Base-by-base conservation (phyloP, 2,329 filamentous ascomycete species). In the Xylariaceae sp. region DNA sequence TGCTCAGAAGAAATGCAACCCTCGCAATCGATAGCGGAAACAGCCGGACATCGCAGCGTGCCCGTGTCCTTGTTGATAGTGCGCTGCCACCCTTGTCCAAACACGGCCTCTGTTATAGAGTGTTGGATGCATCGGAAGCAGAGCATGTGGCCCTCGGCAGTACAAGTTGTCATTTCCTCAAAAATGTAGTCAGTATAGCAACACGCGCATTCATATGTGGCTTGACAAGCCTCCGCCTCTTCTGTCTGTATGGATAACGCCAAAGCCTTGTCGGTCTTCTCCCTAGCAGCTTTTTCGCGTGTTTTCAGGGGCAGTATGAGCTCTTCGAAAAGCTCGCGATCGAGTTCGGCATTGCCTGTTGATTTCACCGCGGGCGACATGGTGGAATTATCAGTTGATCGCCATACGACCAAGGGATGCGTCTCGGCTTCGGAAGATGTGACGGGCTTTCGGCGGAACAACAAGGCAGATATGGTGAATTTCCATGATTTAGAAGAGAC, bases 41-140 rank as follows among this genome's bases (percentile, higher is more conserved):
- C 86, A 1, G 92, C 90, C n/a, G 96, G 82, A 71, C 94, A 97
- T 61, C 84, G 85, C 56, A 97, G 79, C 0, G 90, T 92, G 44
- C 89, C 89, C 44, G 80, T 84, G 60, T 86, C 81, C 34, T 84
- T 74, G 69, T 94, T 83, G 66, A 97, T 88, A 67, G 85, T 94
- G 60, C 88, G 86, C 53, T 85, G 83, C 90, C 93, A 97, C 55
- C 90, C 90, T 73, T 97, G 94, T 0, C 94, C 94, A 71, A 96
- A 97, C 0, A 97, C 78, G 1, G 92, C 92, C 72, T 97, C 93
- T 53, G 88, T 88, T 60, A 93, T 82, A 9, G 92, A 88, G 64
- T 88, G 85, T 64, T 88, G 87, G 54, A 97, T 87, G 73, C 94
- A 97, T 51, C 84, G 83, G 74, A 92, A 87, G 75, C 90, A 94